Evolutionary conservation across 2,329 filamentous ascomycete genomes (phyloP), one percentile per base, ranked within the genome.

Genomic region (Pezicula carpinea): DNA sequence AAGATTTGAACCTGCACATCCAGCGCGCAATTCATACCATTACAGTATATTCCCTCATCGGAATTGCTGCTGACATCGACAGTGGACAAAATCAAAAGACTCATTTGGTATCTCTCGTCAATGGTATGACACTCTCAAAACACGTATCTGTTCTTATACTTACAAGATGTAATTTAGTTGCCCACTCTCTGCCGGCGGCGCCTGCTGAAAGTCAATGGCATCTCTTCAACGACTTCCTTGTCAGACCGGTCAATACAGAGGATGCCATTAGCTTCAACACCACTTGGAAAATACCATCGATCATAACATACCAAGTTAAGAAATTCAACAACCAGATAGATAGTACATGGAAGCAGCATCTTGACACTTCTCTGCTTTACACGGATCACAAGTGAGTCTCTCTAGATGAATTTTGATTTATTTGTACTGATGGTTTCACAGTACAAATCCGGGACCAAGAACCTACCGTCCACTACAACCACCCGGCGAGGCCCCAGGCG

Each of bases 171-270:
- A 21, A 36, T 29, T 17, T 46, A 86, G 84, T 87, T 48, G 79
- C 79, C 11, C 82, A 89, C 43, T 81, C 87, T 0, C 80, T 82
- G 46, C 72, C 75, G 0, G 73, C 78, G 35, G 64, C 77, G 0
- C 75, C 80, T 1, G 72, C 71, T 3, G 76, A 82, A 53, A 85
- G 80, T 59, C 84, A 85, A 57, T 99, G 95, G 95, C 89, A 97
- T 67, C 69, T 99, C 1, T 96, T 99, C 71, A 99, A 99, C 58
- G 93, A 99, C 67, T 99, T 99, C 60, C 70, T 96, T 31, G 95
- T 99, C 18, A 82, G 87, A 11, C 83, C 85, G 8, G 80, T 96
- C 14, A 80, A 84, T 26, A 78, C 80, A 22, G 84, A 90, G 51
- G 92, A 99, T 63, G 95, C 92, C 0, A 73, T 97, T 15, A 83